phyloP scores from a whole-genome alignment of 2,329 filamentous ascomycete species.

The Piedraia hortae region DNA sequence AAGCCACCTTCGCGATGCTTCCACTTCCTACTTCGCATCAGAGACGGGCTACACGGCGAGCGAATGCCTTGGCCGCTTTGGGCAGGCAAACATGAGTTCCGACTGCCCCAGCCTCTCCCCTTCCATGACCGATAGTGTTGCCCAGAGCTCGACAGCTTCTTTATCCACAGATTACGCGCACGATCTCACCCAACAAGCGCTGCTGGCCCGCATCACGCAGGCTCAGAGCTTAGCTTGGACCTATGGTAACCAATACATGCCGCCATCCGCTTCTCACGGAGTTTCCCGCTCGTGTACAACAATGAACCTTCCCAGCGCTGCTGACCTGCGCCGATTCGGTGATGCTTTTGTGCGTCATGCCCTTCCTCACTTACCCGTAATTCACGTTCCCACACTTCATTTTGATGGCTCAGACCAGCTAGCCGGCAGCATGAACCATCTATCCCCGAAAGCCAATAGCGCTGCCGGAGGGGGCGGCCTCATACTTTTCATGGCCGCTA shows the following conservation, averaged over 20 bases:
- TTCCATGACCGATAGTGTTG: constrained; percentile 37
- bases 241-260: constrained; percentile 30
- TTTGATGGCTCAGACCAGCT: constrained; percentile 59
- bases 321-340: constrained; percentile 73
- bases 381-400: constrained; percentile 72
- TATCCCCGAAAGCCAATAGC: constrained; percentile 20
- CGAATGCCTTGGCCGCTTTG: too few species aligned
- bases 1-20: constrained; percentile 35
- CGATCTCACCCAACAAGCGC: constrained; percentile 34
- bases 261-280: constrained; percentile 22
- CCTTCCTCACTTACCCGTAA: constrained; percentile 81
- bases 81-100: constrained; percentile 39
- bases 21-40: constrained; percentile 39
- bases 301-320: constrained; percentile 44
- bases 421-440: constrained; percentile 22
- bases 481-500: constrained; percentile 67
- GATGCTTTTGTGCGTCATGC: constrained; percentile 75
- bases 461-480: constrained; percentile 64
- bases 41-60: too few species aligned
- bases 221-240: constrained; percentile 23
- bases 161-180: constrained; percentile 37
- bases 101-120: constrained; percentile 35
- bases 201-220: constrained; percentile 33
- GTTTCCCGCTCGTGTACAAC: constrained; percentile 12
- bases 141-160: constrained; percentile 31